A percentile compares a stretch with the other conserved stretches of the same genome.
phyloP scores from a whole-genome alignment of 257 asterid genomes.

The Solanum chmielewskii region DNA sequence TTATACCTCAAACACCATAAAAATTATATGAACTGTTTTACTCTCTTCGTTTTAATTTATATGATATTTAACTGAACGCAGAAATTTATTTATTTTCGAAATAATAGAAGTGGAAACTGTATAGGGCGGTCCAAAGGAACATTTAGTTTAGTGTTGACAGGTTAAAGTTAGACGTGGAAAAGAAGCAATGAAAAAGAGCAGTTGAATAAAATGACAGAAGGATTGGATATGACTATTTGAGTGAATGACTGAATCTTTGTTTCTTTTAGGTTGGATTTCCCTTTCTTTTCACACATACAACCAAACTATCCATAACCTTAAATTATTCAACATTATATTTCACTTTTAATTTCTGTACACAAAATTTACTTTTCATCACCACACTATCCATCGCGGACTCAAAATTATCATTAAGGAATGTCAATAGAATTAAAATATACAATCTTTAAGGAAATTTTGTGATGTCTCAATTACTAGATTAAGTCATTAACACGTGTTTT shows the following conservation, averaged over 20 bases:
- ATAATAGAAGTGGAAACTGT: not conserved
- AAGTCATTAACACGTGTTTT: no score
- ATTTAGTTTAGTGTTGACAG: not conserved
- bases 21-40: not conserved
- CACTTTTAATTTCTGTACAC: not conserved
- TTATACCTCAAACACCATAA: no score
- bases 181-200: slow-evolving; percentile 16
- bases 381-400: not conserved
- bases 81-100: no score
- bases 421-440: not conserved
- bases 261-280: not conserved
- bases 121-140: not conserved
- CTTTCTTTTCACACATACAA: not conserved
- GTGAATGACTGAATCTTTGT: not conserved
- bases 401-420: no score
- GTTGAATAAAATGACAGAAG: not conserved
- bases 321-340: not conserved
- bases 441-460: no score
- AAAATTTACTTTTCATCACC: not conserved
- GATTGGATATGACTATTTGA: not conserved
- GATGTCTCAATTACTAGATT: no score
- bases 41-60: not conserved
- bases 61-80: no score
- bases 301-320: not conserved
- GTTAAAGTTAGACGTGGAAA: slow-evolving; percentile 27